Conservation (phyloP, 169 alveolate genomes). For the Cryptosporidium andersoni region DNA sequence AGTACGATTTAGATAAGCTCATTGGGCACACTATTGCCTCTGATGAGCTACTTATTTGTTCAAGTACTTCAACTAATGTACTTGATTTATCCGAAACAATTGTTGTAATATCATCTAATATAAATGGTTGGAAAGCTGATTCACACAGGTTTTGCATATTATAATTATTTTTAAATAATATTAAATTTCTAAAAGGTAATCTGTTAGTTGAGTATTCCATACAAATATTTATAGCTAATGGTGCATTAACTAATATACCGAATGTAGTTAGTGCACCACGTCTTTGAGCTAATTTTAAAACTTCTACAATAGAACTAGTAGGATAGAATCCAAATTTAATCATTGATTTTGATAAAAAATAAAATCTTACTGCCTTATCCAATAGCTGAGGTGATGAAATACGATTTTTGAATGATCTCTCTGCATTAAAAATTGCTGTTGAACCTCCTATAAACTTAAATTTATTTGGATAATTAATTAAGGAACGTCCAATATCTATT, state of each 20-base stretch:
- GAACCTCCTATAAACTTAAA: slow-evolving; percentile 60
- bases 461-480: slow-evolving; percentile 32
- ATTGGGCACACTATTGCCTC: no score
- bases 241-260: slow-evolving; percentile 30
- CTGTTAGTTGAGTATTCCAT: slow-evolving; percentile 30
- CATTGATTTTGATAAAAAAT: slow-evolving; percentile 36
- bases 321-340: slow-evolving; percentile 43
- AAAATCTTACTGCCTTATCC: slow-evolving; percentile 43
- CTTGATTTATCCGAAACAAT: slow-evolving; percentile 28
- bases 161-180: slow-evolving; percentile 26
- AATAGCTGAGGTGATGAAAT: slow-evolving; percentile 35
- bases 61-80: slow-evolving; percentile 26
- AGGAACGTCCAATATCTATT: slow-evolving; percentile 22
- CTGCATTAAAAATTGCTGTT: slow-evolving; percentile 53
- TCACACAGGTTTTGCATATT: slow-evolving; percentile 30
- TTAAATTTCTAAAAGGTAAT: slow-evolving; percentile 4
- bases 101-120: slow-evolving; percentile 9
- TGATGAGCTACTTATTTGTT: slow-evolving; percentile 17
- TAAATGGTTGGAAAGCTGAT: slow-evolving; percentile 19
- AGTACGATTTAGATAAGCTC: no score
- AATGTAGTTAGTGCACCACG: slow-evolving; percentile 48
- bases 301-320: slow-evolving; percentile 19
- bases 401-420: slow-evolving; percentile 45
- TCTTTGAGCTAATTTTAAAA: slow-evolving; percentile 32
- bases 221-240: slow-evolving; percentile 30